Base-by-base conservation (phyloP, 352 stramenopile species). In the Peronospora belbahrii region DNA sequence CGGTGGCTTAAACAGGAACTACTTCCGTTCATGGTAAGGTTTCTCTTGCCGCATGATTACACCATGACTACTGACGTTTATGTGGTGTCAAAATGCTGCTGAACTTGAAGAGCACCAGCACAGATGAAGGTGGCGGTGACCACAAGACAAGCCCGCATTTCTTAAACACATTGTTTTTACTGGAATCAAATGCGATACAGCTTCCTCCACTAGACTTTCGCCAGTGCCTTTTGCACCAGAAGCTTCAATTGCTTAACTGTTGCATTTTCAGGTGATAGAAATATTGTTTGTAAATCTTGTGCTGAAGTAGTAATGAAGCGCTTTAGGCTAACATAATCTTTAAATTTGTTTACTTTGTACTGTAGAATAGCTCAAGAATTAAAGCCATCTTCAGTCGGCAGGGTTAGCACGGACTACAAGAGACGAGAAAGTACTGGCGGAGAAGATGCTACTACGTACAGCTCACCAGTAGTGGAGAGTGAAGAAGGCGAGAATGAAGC, bases 141-240 rank as follows among this genome's bases (percentile, higher is more conserved):
- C 48, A 62, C 30, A 69, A 56, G 31, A 61, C 62, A 6, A 65
- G 54, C 18, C 61, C 60, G 2, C 66, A 47, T 10, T 77, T 60
- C 20, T 57, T 85, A 20, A 64, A 69, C 8, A 56, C 72, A 18
- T 33, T 81, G 24, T 86, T 86, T 34, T 35, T 86, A 31, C 35
- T 84, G 14, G 69, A 84, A 15, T 59, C 60, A 2, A 51, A 75
- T 33, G 62, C 62, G 1, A 55, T 81, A 11, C 54, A 70, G 6
- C 50, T 90, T 1, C 75, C 78, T 17, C 46, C 48, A 5, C 79
- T 76, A 17, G 76, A 88, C 36, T 88, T 86, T 18, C 66, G 67
- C 19, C 67, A 85, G n/a, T 85, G 78, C 33, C 56, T 92, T 13
- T 50, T 92, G 2, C 69, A 92, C 38, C 80, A 92, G 44, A 89